Base-by-base conservation (phyloP, 1,139 yeast species). In the Debaryomyces sp. region DNA sequence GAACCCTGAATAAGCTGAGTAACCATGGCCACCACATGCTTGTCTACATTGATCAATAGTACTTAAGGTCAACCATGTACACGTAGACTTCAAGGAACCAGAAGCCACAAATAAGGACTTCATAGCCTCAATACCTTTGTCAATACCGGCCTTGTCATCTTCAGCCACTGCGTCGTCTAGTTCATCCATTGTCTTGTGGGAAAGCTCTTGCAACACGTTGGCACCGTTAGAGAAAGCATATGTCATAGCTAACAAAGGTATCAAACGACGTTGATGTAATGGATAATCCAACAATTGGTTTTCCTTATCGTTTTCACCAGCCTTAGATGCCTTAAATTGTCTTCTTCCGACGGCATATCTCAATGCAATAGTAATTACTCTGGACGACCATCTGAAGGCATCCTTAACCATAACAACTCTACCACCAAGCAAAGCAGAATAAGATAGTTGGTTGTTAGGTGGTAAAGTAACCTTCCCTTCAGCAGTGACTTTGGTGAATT, bases 21-120 rank as follows among this genome's bases (percentile, higher is more conserved):
- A 91, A 41, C 97, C 97, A 64, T 90, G 97, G 45, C 97, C 97
- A 70, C 97, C 97, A 72, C 97, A 91, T n/a, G 96, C 81, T 73
- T 91, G 97, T 71, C 97, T 83, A 55, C 91, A 80, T 71, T 91
- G 91, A 63, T 89, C 96, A 62, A 91, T 91, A 57, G 87, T 75
- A 50, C 80, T 81, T 45, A 91, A 84, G 40, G 89, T 82, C 44
- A 85, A 78, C 97, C 97, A 91, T 35, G 97, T 91, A 59, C 86
- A 83, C 43, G 96, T 86, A 2, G 97, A 91, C 70, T 91, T 91
- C 66, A 90, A 78, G 43, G 96, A 87, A 37, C 96, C 97, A 36
- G 96, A 88, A 52, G 88, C 87, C 37, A 89, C 85, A 67, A 91
- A 91, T 57, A 91, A 74, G 46, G 88, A 84, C 70, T 91, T 91